These are phyloP conservation scores for Trichoderma guizhouense DNA, from an alignment of 2,329 filamentous ascomycete genomes.

Conservation along the genomic window DNA sequence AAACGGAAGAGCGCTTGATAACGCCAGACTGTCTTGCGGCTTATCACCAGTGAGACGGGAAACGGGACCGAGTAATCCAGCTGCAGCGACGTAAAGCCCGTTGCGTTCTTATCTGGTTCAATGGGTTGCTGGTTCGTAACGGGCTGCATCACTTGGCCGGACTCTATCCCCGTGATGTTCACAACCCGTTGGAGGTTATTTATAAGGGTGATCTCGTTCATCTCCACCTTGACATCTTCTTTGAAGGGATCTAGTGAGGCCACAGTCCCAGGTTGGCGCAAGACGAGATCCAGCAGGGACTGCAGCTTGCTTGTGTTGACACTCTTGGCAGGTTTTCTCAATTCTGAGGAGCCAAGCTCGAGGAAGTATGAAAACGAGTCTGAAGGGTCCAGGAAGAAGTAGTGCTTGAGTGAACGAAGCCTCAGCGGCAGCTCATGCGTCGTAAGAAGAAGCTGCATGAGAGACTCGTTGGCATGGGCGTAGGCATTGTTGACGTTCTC, in stretches of 20 bases:
- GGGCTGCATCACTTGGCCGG: slow-evolving; percentile 76
- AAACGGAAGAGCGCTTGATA: slow-evolving; percentile 97
- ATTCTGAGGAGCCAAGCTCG: slow-evolving; percentile 82
- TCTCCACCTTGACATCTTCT: slow-evolving; percentile 94
- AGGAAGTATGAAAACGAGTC: slow-evolving; percentile 99
- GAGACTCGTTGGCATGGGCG: slow-evolving; percentile 88
- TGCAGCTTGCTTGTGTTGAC: slow-evolving; percentile 94
- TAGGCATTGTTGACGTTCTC: slow-evolving; percentile 97
- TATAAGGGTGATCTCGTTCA: slow-evolving; percentile 91
- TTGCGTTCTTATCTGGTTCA: slow-evolving; percentile 83
- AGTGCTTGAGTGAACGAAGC: slow-evolving; percentile 90
- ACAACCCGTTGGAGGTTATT: slow-evolving; percentile 95
- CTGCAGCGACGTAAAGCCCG: slow-evolving; percentile 87
- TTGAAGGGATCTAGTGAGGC: slow-evolving; percentile 96
- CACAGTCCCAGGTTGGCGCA: slow-evolving; percentile 93
- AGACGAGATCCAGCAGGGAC: slow-evolving; percentile 88
- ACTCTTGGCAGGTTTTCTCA: slow-evolving; percentile 81
- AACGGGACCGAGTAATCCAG: slow-evolving; percentile 95
- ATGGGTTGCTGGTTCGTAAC: slow-evolving; percentile 58
- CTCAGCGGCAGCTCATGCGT: slow-evolving; percentile 87
- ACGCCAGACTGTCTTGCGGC: slow-evolving; percentile 91
- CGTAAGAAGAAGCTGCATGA: slow-evolving; percentile 86
- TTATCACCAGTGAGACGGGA: slow-evolving; percentile 91
- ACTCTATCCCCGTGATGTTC: slow-evolving; percentile 91
- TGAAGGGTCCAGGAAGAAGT: slow-evolving; percentile 97